phyloP scores from a whole-genome alignment of 352 stramenopile genomes.

The Phytopythium helicoides region DNA sequence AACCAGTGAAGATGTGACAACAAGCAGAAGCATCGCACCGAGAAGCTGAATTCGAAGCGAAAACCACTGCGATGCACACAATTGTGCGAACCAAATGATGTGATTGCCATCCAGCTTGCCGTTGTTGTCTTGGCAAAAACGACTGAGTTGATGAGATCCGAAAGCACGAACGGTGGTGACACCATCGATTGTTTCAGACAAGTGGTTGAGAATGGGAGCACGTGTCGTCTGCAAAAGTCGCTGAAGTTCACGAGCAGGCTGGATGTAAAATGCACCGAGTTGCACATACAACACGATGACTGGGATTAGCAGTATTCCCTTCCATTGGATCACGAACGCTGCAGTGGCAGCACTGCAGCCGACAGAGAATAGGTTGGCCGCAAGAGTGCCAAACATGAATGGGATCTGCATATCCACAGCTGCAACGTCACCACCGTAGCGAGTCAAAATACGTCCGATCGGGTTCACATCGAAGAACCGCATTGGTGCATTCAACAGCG shows the following conservation, averaged over 20 bases:
- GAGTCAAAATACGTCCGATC: conserved; percentile 86
- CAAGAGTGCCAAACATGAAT: conserved; percentile 38
- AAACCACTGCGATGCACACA: conserved; percentile 48
- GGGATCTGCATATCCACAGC: conserved; percentile 84
- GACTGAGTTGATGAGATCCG: conserved; percentile 27
- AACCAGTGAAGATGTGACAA: conserved; percentile 48
- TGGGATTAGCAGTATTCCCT: conserved; percentile 75
- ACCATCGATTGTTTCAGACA: conserved; percentile 56
- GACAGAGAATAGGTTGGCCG: conserved; percentile 66
- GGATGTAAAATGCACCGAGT: conserved; percentile 41
- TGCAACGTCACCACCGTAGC: conserved; percentile 90
- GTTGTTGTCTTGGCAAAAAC: conserved; percentile 34
- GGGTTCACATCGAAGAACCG: conserved; percentile 93
- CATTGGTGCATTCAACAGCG: conserved; percentile 86
- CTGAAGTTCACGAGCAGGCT: conserved; percentile 47
- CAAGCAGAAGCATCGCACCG: conserved; percentile 85
- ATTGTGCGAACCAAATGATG: conserved; percentile 34
- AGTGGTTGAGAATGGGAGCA: conserved; percentile 43
- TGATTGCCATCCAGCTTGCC: conserved; percentile 36
- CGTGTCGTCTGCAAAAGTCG: conserved; percentile 43
- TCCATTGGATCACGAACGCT: conserved; percentile 79
- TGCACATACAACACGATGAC: conserved; percentile 78
- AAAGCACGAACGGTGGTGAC: conserved; percentile 54
- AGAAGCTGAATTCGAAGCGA: conserved; percentile 67
- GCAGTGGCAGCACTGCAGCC: conserved; percentile 78